phyloP scores from a whole-genome alignment of 2,329 filamentous ascomycete genomes.

The Aspergillus piperis region DNA sequence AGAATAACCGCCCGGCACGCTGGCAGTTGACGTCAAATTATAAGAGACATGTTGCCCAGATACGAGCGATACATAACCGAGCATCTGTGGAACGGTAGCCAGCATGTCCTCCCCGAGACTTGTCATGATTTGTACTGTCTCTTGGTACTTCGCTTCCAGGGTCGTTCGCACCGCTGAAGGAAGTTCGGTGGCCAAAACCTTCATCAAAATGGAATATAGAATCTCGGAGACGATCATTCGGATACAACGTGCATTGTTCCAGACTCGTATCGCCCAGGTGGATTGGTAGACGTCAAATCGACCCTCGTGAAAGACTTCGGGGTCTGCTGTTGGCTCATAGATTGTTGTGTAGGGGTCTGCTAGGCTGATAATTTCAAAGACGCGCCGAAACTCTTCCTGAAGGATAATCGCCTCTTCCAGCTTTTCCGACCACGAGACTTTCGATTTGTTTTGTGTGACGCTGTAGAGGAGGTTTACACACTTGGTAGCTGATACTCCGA shows the following conservation, averaged over 20 bases:
- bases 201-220: constrained; percentile 16
- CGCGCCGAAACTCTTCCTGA: constrained; percentile 10
- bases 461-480: constrained; percentile 17
- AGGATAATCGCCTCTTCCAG: constrained; percentile 18
- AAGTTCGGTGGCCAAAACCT: constrained; percentile 12
- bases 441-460: constrained; percentile 5
- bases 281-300: constrained; percentile 18
- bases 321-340: background rate
- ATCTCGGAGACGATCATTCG: constrained; percentile 25
- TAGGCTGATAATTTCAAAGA: background rate
- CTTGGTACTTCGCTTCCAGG: constrained; percentile 7
- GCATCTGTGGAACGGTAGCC: constrained; percentile 24
- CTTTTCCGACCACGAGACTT: constrained; percentile 9
- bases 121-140: constrained; percentile 14
- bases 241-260: constrained; percentile 25
- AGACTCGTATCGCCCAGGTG: constrained; percentile 23
- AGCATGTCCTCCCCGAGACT: constrained; percentile 22
- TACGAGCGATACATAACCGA: constrained; percentile 16
- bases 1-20: constrained; percentile 20
- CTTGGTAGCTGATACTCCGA: constrained; percentile 20
- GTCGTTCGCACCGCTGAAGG: background rate
- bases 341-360: constrained; percentile 18
- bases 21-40: constrained; percentile 1
- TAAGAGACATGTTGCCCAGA: background rate
- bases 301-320: constrained; percentile 16